These are phyloP conservation scores for Nicotiana noctiflora DNA, from an alignment of 257 asterid genomes.

Conservation along the genomic window DNA sequence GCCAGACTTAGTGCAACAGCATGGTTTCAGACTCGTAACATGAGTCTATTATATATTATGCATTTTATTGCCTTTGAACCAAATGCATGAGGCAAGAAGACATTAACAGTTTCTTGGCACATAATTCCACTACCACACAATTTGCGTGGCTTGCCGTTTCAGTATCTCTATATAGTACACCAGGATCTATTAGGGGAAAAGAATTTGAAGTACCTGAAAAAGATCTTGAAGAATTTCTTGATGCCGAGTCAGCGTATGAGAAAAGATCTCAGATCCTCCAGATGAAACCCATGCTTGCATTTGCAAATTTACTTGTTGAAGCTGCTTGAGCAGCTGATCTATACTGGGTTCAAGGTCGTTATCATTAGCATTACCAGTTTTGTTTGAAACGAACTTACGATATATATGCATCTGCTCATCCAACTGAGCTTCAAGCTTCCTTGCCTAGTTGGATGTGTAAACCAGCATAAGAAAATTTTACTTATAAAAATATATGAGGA, in stretches of 20 bases:
- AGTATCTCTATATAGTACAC: neutral
- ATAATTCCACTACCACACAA: neutral
- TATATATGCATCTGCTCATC: conserved; percentile 94
- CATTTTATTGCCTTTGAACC: neutral
- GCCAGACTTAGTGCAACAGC: neutral
- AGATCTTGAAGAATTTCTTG: conserved; percentile 97
- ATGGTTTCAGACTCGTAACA: neutral
- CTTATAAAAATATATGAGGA: neutral
- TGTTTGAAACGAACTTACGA: conserved; percentile 68
- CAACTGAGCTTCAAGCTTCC: conserved; percentile 87
- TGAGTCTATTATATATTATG: neutral
- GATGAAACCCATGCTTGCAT: conserved; percentile 99
- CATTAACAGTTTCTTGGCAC: neutral
- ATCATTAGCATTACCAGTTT: conserved; percentile 49
- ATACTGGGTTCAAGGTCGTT: conserved; percentile 72
- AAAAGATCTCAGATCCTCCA: conserved; percentile 91
- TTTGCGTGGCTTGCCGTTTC: neutral
- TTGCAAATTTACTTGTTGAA: conserved; percentile 73
- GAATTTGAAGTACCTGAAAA: conserved; percentile 47
- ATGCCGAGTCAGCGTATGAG: conserved; percentile 95
- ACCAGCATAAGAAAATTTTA: neutral
- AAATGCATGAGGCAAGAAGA: neutral
- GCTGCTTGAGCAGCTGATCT: conserved; percentile 78
- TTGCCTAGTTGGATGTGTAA: conserved; percentile 46
- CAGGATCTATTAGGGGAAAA: neutral